Percentiles rank a stretch among this genome's conserved stretches.
phyloP scores from a whole-genome alignment of 768 basidiomycete genomes.

The Xerocomellus dryophilus region DNA sequence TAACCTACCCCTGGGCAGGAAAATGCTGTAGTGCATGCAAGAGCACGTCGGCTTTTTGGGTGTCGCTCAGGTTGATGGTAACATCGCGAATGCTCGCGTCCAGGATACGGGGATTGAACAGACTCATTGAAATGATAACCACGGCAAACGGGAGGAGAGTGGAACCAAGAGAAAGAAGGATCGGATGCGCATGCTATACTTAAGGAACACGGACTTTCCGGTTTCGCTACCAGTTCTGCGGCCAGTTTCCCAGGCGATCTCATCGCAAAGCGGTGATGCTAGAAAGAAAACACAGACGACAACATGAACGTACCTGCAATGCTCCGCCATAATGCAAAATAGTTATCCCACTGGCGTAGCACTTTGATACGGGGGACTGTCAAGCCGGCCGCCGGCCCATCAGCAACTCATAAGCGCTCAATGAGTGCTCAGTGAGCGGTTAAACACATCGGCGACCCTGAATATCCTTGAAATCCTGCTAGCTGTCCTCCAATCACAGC shows the following conservation, averaged over 20 bases:
- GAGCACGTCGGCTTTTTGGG: conserved; percentile 68
- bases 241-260: conserved; percentile 9
- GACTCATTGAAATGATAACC: conserved; percentile 41
- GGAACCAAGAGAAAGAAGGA: background rate
- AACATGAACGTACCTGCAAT: background rate
- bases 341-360: no score
- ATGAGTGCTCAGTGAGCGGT: no score
- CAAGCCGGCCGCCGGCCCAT: no score
- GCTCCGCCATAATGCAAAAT: background rate
- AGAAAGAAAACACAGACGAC: background rate
- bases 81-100: conserved; percentile 76
- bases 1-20: conserved; percentile 59
- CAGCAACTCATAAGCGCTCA: no score
- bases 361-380: no score
- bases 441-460: no score
- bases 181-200: background rate
- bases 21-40: conserved; percentile 83
- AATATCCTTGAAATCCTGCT: no score
- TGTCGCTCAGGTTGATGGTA: conserved; percentile 51
- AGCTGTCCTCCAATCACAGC: no score
- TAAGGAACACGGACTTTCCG: conserved; percentile 11
- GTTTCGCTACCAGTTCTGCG: conserved; percentile 2
- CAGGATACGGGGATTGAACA: conserved; percentile 75
- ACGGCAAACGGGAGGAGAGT: background rate
- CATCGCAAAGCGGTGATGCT: background rate